Evolutionary conservation across 331 rosid species (phyloP).

Genomic region (Quercus phellos): DNA sequence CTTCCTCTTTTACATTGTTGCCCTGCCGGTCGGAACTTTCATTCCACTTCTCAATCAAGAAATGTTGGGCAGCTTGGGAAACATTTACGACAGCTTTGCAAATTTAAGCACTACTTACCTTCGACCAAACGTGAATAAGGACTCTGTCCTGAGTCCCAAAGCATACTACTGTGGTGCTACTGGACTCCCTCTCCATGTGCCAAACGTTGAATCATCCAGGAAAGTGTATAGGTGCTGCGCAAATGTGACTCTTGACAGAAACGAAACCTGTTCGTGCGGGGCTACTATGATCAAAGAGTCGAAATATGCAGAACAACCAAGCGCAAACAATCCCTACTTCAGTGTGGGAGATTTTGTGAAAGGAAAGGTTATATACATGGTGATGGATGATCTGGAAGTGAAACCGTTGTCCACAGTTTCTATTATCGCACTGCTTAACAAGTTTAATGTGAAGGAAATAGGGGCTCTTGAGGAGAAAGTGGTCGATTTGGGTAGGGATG

Average conservation of each 20-base stretch:
- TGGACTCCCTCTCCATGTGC: background rate
- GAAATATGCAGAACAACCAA: background rate
- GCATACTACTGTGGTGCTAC: background rate
- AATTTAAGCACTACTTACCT: slow-evolving; percentile 3
- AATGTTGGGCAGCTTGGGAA: slow-evolving; percentile 16
- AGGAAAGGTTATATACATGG: slow-evolving; percentile 4
- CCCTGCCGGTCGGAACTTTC: slow-evolving; percentile 22
- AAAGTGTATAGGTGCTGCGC: background rate
- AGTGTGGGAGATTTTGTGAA: slow-evolving; percentile 12
- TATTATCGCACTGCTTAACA: background rate
- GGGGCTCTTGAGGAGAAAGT: slow-evolving; percentile 11
- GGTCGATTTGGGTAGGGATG: background rate
- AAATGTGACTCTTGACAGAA: background rate
- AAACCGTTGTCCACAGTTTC: slow-evolving; percentile 16
- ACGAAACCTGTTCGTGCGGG: background rate
- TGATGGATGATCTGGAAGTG: slow-evolving; percentile 24
- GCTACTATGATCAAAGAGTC: background rate
- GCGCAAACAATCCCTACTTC: background rate
- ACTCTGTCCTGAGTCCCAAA: slow-evolving; percentile 5
- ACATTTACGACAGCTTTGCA: slow-evolving; percentile 20
- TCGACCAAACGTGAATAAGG: background rate
- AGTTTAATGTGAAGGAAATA: background rate
- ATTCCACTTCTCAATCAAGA: background rate
- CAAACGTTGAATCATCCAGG: background rate
- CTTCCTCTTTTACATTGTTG: slow-evolving; percentile 15